Evolutionary conservation across 169 alveolate genomes (phyloP).

Genomic region (Cryptosporidium felis): DNA sequence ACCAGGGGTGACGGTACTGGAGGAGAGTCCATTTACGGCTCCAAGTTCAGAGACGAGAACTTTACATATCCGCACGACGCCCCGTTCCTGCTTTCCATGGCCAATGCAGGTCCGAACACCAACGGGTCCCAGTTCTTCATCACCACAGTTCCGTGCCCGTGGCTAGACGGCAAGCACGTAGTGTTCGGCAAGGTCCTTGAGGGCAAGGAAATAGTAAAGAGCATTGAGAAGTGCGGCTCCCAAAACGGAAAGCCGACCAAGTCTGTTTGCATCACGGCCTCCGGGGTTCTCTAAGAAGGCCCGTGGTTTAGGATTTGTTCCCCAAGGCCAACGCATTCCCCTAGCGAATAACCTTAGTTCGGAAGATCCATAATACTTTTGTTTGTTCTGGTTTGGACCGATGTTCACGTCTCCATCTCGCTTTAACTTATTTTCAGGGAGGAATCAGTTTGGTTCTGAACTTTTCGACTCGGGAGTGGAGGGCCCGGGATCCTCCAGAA

Average conservation of each 20-base stretch:
- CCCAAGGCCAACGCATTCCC: too few relatives aligned
- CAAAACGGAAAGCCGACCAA: constrained; percentile 88
- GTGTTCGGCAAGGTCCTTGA: constrained; percentile 91
- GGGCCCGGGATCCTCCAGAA: too few relatives aligned
- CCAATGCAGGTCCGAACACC: constrained; percentile 97
- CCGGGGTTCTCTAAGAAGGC: constrained; percentile 90
- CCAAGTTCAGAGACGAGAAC: constrained; percentile 85
- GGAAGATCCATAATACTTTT: too few relatives aligned
- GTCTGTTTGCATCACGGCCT: constrained; percentile 89
- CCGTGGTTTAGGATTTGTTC: too few relatives aligned
- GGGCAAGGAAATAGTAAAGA: constrained; percentile 93
- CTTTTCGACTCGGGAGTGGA: too few relatives aligned
- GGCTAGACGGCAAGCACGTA: constrained; percentile 97
- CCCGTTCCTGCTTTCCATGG: constrained; percentile 97
- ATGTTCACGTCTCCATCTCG: too few relatives aligned
- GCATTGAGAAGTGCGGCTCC: constrained; percentile 91
- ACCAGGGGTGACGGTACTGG: constrained; percentile 89
- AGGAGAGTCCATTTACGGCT: constrained; percentile 90
- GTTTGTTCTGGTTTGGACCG: too few relatives aligned
- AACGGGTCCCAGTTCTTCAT: constrained; percentile 97
- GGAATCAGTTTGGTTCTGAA: too few relatives aligned
- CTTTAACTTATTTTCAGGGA: too few relatives aligned
- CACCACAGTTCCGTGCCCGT: constrained; percentile 92
- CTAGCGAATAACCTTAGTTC: too few relatives aligned
- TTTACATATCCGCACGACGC: constrained; percentile 85